Evolutionary conservation across 352 stramenopile species (phyloP), one percentile per base, ranked within the genome.

Genomic region (Globisporangium recalcitrans): DNA sequence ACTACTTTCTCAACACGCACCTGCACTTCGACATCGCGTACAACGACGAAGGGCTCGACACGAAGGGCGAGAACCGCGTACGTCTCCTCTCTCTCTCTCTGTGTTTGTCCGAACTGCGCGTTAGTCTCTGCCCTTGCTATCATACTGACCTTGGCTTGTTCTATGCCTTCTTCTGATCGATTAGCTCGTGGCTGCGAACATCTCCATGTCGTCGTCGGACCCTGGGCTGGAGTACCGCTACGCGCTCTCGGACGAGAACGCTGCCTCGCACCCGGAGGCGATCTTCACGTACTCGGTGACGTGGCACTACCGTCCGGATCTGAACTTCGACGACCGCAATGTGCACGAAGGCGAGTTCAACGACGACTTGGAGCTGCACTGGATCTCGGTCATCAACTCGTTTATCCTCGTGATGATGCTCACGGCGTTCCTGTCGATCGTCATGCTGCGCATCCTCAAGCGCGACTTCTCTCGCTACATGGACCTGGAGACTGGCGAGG

Each of bases 331-430:
- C 53, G 78, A 97, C 59, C 84, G 96, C 49, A 97, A 97, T 68
- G 62, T 89, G 69, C 46, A 87, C 90, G 80, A 92, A 85, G 74
- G 79, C 36, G 62, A 69, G 14, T 64, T 75, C 49, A 53, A 73
- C 32, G 77, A 90, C 60, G 79, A 90, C 60, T 67, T 91, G 27
- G 80, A 96, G 75, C 97, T 99, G 63, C 97, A 99, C 76, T 99
- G 97, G 97, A 88, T 99, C 48, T 98, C 90, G 19, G 98, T 99
- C 70, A 98, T 99, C 77, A 99, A 99, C 71, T 98, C 93, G 62
- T 98, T 98, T 65, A 95, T 99, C 31, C 77, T 99, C 40, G 97
- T 99, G 9, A 86, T 99, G 65, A 88, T 99, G 57, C 83, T 99
- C n/a, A 97, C 91, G 10, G 89, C 85, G 2, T 98, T 99, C 66